These are phyloP conservation scores for Pyrus hybrid DNA, from an alignment of 331 rosid species.

Conservation along the genomic window DNA sequence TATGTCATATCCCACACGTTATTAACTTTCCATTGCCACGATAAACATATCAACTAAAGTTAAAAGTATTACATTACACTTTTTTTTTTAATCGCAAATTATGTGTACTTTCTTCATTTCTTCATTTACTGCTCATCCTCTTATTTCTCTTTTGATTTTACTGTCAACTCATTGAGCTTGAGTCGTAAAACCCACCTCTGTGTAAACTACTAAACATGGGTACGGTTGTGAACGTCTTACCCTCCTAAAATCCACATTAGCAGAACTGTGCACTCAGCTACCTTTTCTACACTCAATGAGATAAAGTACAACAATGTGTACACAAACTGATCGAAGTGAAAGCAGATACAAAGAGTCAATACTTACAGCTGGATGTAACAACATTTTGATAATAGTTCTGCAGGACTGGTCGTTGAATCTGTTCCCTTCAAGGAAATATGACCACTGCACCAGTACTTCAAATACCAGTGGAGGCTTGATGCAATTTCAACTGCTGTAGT, in stretches of 20 bases:
- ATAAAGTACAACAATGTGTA: background rate
- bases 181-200: background rate
- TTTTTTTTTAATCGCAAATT: background rate
- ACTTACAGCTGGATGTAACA: conserved; percentile 93
- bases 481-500: conserved; percentile 86
- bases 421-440: conserved; percentile 42
- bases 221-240: background rate
- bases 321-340: background rate
- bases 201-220: background rate
- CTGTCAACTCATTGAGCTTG: background rate
- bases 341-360: conserved; percentile 1
- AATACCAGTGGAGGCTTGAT: conserved; percentile 90
- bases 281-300: background rate
- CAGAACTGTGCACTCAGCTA: background rate
- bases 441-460: conserved; percentile 86
- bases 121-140: background rate
- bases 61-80: background rate
- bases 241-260: background rate
- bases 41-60: background rate
- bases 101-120: background rate
- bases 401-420: conserved; percentile 69
- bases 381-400: conserved; percentile 97
- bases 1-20: background rate
- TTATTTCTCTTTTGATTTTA: background rate
- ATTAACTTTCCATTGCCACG: background rate